Evolutionary conservation across 1,139 yeast species (phyloP), one percentile per base, ranked within the genome.

Genomic region (Waltiozyma solani): DNA sequence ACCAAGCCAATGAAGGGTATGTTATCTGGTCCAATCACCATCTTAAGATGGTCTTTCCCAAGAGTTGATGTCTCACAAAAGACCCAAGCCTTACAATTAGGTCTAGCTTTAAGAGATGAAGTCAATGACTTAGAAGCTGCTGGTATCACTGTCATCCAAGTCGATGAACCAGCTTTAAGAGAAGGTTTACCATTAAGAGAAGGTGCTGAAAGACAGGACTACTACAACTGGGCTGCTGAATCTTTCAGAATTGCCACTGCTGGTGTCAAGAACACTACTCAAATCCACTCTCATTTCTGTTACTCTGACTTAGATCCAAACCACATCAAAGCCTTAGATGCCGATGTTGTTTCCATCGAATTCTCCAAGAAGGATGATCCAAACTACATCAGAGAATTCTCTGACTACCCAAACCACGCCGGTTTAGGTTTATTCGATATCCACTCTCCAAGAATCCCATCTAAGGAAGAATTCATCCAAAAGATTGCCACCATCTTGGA

Each of bases 11-110:
- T 91, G 79, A 91, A 91, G 80, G 98, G 98, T 84, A 91, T 91
- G 98, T 83, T 91, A 67, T 89, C 98, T 64, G 98, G 98, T 72
- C 98, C 98, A 66, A 94, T 91, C 58, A 91, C 98, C 60, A 86
- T 95, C 71, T 81, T 91, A 67, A 86, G 98, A 81, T 91, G 98
- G 98, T 91, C 98, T 59, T 91, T 91, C 97, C 98, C 98, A 73
- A 86, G 98, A 81, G 93, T 89, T 64, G 98, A 91, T 61, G 83
- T 91, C 56, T 76, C 95, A 52, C 93, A 85, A 72, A 79, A 85
- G 75, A 75, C 79, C 53, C 98, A 91, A 76, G 89, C 97, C 58
- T 77, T 85, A 66, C 98, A 91, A 78, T 83, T 91, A 66, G 95
- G 95, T 64, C 76, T 91, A 61, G 97, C 97, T 57, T 78, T 91